These are phyloP conservation scores for Aureobasidium leucospermi DNA, from an alignment of 2,329 filamentous ascomycete species.

Conservation along the genomic window DNA sequence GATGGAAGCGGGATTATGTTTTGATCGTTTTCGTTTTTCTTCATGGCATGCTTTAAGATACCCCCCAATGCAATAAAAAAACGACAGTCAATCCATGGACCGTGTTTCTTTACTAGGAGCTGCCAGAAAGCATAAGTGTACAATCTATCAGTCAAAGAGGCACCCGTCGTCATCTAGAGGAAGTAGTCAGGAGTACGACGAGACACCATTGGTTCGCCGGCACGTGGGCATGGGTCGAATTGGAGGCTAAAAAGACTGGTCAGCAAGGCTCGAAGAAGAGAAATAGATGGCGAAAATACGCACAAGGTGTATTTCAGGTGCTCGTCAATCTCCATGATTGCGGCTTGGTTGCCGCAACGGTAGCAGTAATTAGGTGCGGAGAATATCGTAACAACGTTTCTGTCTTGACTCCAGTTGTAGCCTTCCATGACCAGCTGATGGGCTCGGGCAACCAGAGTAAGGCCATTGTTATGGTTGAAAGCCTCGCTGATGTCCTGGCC, in stretches of 20 bases:
- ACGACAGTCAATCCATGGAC: constrained; percentile 1
- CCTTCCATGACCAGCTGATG: constrained; percentile 99
- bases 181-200: constrained; percentile 95
- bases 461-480: constrained; percentile 97
- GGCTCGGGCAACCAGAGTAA: constrained; percentile 90
- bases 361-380: constrained; percentile 97
- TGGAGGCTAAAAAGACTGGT: constrained; percentile 64
- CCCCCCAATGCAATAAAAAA: constrained; percentile 9
- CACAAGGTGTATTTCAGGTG: constrained; percentile 95
- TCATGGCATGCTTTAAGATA: constrained; percentile 13
- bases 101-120: constrained; percentile 10
- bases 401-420: constrained; percentile 98
- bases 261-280: background rate
- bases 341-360: constrained; percentile 80
- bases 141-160: constrained; percentile 11
- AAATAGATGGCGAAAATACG: constrained; percentile 34
- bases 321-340: constrained; percentile 82
- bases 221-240: constrained; percentile 96
- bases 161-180: constrained; percentile 54
- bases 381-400: constrained; percentile 98
- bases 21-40: constrained; percentile 6
- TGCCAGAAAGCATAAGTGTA: constrained; percentile 13
- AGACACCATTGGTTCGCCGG: constrained; percentile 97
- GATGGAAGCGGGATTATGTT: constrained; percentile 6
- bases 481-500: constrained; percentile 91